Base-by-base conservation (phyloP, 2,329 filamentous ascomycete genomes). In the Orbilia oligospora region DNA sequence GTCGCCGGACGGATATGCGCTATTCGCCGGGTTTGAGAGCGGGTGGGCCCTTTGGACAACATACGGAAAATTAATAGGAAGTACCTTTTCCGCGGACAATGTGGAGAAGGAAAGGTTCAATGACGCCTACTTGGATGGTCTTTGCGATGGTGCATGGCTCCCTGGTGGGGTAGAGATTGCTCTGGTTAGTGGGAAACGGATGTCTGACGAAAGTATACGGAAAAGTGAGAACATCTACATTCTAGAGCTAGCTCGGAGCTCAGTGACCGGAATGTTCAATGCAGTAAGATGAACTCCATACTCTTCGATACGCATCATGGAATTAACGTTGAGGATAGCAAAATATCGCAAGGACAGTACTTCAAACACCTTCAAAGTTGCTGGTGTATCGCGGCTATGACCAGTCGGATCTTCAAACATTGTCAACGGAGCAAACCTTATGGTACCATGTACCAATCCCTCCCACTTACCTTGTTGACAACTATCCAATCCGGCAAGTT, bases 11-110 rank as follows among this genome's bases (percentile, higher is more conserved):
- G 96, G 96, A 18, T 97, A 98, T 84, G 97, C 94, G 83, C 88
- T 99, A 8, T 97, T 99, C 84, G 94, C 92, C 51, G 96, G 95
- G 0, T 98, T 95, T 83, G 91, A 96, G 82, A 90, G 91, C 75
- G 97, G 96, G 0, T 99, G 96, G 96, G 92, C 93, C 3, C 95
- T 91, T 56, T 99, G 95, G 95, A 98, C 95, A 83, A 96, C 98
- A 44, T 99, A 97, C 84, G 96, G 96, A 38, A 97, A 97, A 84
- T 88, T 91, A 1, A 91, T 94, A 14, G 94, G 92, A 70, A 93
- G 90, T 81, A 97, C 93, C 83, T 98, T 98, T 83, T 87, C 88
- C 5, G 87, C 89, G 12, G 92, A 97, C 81, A 86, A 87, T 1
- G 86, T 93, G 44, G 90, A 91, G 1, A 85, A 88, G 61, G 85